Base-by-base conservation (phyloP, 2,329 filamentous ascomycete species). In the Aspergillus pseudoterreus region DNA sequence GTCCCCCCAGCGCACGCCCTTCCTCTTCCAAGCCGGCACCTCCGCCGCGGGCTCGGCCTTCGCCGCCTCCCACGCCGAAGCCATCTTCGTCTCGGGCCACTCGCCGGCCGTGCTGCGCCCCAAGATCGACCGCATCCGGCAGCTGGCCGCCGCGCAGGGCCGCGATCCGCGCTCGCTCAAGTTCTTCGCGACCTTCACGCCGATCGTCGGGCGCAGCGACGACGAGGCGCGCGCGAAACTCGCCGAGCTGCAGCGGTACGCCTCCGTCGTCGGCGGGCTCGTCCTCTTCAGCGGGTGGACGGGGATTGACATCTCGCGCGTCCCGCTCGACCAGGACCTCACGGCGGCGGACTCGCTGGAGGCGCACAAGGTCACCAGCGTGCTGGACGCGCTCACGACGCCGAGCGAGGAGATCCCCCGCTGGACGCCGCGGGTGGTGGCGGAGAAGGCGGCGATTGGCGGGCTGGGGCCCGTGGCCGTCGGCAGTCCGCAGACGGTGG, bases 21-120 rank as follows among this genome's bases (percentile, higher is more conserved):
- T 82, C 51, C 67, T 83, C 0, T 80, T 82, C 60, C 82, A 84
- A 55, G 82, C 82, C 0, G 82, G 82, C 0, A 83, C 80, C 0
- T 84, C 81, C 0, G 58, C 77, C 0, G 82, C 82, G 0, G 82
- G 82, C 0, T 79, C 76, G 1, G 68, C 70, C 0, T 85, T 85
- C 57, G 82, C 79, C 0, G 75, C 80, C 2, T 78, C 72, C 0
- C 82, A 84, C 52, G 82, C 82, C 1, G 82, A 85, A 67, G 81
- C 78, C 1, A 81, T 84, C 43, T 84, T 84, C 53, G 79, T 84
- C 3, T 79, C 78, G 0, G 75, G 75, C 0, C 80, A 82, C 59
- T 79, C 76, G 0, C 77, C 80, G 0, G 55, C 66, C 2, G 66
- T 81, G 0, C 67, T 83, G 4, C 65, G 69, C 1, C 76, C 78